Base-by-base conservation (phyloP, 805 yeast species). In the Spathaspora boniae region DNA sequence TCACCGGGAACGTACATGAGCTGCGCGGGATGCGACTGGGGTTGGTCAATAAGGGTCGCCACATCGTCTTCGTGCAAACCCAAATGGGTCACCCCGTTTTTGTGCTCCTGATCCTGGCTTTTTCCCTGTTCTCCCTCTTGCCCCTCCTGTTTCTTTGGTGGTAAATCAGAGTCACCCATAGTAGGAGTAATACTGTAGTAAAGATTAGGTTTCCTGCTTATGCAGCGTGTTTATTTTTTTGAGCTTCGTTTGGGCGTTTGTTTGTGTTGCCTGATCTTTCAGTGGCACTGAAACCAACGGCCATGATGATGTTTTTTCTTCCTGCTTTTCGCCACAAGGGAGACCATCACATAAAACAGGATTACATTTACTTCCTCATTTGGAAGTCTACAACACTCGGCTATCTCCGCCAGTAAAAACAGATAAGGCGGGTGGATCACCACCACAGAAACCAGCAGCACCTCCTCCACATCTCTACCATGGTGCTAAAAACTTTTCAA, bases 401-500 rank as follows among this genome's bases (percentile, higher is more conserved):
- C 16, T 26, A 5, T 26, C 16, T 5, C 16, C 8, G 14, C 16
- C 8, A 26, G 8, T 6, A 26, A 22, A n/a, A 22, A 22, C 11
- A 11, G n/a, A 22, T 11, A 22, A 22, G 25, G n/a, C 11, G n/a
- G n/a, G 11, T n/a, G 25, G 17, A 27, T 27, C 31, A 14, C 29
- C 29, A 7, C 26, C 12, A 29, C 22, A 7, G 6, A 11, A 9
- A 16, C n/a, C n/a, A n/a, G n/a, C n/a, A n/a, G n/a, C n/a, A n/a
- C n/a, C n/a, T n/a, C n/a, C n/a, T n/a, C n/a, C n/a, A n/a, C n/a
- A n/a, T n/a, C n/a, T 31, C 16, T 19, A 9, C n/a, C 9, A 71
- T 72, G 77, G 67, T 60, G 4, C 55, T 76, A 9, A 53, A 68
- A 44, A 65, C 73, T 2, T 66, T 56, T 46, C 48, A 58, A 19